phyloP scores from a whole-genome alignment of 1,139 yeast species.

The Lodderomyces pseudojiufengensis region DNA sequence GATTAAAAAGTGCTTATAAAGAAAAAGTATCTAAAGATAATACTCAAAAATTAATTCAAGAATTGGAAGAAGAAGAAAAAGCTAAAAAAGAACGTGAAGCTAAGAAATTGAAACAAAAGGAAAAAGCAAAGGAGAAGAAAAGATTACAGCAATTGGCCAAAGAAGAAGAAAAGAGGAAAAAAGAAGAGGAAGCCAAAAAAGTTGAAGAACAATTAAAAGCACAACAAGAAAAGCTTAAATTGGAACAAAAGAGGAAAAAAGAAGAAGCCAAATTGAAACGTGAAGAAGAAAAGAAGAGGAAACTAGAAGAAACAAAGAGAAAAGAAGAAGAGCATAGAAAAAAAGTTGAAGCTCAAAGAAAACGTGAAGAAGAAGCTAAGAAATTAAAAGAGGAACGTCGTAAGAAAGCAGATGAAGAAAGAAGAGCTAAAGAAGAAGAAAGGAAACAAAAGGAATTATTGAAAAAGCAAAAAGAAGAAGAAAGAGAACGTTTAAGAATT shows the following conservation, averaged over 20 bases:
- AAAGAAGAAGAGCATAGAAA: constrained; percentile 48
- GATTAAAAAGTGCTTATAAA: constrained; percentile 68
- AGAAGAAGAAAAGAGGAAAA: constrained; percentile 65
- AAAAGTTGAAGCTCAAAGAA: constrained; percentile 45
- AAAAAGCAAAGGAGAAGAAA: constrained; percentile 76
- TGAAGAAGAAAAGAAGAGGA: constrained; percentile 51
- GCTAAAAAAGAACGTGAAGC: constrained; percentile 68
- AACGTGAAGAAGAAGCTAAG: constrained; percentile 45
- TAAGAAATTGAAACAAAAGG: constrained; percentile 68
- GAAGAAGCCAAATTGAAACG: constrained; percentile 50
- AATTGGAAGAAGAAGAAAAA: constrained; percentile 72
- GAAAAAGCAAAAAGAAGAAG: constrained; percentile 42
- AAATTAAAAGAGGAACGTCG: constrained; percentile 41
- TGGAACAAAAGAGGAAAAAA: constrained; percentile 40
- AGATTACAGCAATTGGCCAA: constrained; percentile 64
- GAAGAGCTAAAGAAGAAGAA: constrained; percentile 41
- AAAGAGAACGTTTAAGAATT: constrained; percentile 18
- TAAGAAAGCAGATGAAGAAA: constrained; percentile 43
- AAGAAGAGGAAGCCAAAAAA: constrained; percentile 51
- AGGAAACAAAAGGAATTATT: constrained; percentile 40
- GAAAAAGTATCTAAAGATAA: constrained; percentile 73
- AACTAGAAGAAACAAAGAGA: constrained; percentile 36
- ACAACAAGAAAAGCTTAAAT: constrained; percentile 38
- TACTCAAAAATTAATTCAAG: constrained; percentile 68
- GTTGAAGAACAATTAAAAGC: constrained; percentile 33